Evolutionary conservation across 176 grass and related monocot genomes (phyloP).

Genomic region (Tuctoria greenei): DNA sequence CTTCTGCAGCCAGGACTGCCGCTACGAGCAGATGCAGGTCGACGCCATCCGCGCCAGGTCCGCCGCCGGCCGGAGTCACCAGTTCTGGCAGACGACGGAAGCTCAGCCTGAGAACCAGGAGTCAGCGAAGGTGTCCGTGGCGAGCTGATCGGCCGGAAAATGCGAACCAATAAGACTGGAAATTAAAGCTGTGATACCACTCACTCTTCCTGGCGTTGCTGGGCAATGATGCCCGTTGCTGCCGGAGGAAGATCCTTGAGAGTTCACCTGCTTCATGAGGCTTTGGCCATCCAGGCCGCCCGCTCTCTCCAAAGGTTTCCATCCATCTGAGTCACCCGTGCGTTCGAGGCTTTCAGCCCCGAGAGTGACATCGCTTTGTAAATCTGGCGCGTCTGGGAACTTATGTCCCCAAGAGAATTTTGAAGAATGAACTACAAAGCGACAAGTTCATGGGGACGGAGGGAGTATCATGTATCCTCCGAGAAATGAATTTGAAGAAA

Average conservation of each 20-base stretch:
- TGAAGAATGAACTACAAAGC: too few species aligned
- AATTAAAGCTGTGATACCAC: too few species aligned
- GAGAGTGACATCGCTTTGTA: background rate
- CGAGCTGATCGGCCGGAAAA: background rate
- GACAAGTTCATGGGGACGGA: too few species aligned
- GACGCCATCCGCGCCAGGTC: constrained; percentile 35
- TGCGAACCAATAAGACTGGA: background rate
- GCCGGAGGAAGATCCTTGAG: background rate
- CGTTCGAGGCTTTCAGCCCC: background rate
- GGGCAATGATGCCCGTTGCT: background rate
- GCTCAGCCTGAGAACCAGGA: background rate
- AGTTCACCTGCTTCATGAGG: background rate
- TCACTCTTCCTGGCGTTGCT: background rate
- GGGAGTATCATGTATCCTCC: background rate
- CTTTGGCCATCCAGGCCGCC: background rate
- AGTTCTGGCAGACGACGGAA: background rate
- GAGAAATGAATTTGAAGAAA: background rate
- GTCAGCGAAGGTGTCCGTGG: constrained; percentile 33
- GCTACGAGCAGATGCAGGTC: constrained; percentile 59
- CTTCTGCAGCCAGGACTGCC: constrained; percentile 81
- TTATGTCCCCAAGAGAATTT: background rate
- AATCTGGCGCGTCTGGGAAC: background rate
- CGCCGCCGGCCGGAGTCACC: constrained; percentile 1
- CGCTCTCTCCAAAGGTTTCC: background rate
- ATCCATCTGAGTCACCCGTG: background rate